These are phyloP conservation scores for Galerina marginata DNA, from an alignment of 768 basidiomycete species.

Conservation along the genomic window DNA sequence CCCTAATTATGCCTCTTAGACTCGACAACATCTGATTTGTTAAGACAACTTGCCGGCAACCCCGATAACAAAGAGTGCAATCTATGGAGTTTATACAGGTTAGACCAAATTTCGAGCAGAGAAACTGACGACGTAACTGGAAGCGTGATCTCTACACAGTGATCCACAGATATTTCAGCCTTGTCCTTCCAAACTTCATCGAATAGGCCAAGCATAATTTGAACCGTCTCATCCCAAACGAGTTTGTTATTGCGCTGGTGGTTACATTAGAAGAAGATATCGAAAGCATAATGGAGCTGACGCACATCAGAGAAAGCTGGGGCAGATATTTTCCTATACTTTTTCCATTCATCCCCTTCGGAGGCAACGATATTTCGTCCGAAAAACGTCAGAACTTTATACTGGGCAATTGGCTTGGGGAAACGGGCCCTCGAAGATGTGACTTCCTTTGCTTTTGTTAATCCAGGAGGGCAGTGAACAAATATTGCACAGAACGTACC, in stretches of 20 bases:
- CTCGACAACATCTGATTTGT: no score
- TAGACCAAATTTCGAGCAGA: no score
- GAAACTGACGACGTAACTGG: conserved; percentile 38
- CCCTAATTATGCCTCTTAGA: conserved; percentile 25
- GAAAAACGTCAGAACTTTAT: conserved; percentile 48
- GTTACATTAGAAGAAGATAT: not conserved
- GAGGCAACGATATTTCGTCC: conserved; percentile 64
- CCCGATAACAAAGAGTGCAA: conserved; percentile 56
- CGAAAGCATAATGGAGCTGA: not conserved
- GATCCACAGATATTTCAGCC: conserved; percentile 44
- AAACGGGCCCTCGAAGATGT: conserved; percentile 49
- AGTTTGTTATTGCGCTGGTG: conserved; percentile 47
- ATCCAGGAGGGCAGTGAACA: not conserved
- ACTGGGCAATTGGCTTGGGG: conserved; percentile 53
- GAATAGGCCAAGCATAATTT: conserved; percentile 46
- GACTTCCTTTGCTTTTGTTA: conserved; percentile 5
- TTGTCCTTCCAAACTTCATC: conserved; percentile 50
- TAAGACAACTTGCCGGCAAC: conserved; percentile 41
- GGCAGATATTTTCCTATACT: conserved; percentile 59
- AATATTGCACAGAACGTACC: not conserved
- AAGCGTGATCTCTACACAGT: conserved; percentile 54
- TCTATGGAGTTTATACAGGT: conserved; percentile 31
- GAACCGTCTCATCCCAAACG: conserved; percentile 51
- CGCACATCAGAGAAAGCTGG: conserved; percentile 65
- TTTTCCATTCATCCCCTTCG: conserved; percentile 67